Evolutionary conservation across 345 rosid genomes (phyloP).

Genomic region (Hibiscus mutabilis): DNA sequence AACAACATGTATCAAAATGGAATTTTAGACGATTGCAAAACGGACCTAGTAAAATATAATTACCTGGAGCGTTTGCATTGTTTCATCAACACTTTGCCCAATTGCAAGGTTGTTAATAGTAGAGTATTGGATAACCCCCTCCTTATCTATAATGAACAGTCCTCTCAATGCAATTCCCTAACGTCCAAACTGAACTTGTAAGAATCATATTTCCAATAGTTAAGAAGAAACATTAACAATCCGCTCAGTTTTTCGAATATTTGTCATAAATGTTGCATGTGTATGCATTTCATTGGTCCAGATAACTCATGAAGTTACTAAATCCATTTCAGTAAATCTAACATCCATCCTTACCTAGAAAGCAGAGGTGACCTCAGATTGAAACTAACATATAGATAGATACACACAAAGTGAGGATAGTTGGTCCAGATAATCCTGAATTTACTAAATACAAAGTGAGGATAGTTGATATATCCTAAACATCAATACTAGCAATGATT

Average conservation of each 20-base stretch:
- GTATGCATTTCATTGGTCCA: not conserved
- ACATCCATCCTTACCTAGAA: not conserved
- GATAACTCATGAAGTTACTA: not conserved
- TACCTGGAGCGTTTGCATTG: constrained; percentile 96
- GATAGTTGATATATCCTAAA: too few species aligned
- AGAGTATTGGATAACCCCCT: constrained; percentile 93
- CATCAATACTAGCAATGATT: too few species aligned
- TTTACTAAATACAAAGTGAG: too few species aligned
- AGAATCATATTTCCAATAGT: not conserved
- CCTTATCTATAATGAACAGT: constrained; percentile 96
- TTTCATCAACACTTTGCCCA: constrained; percentile 95
- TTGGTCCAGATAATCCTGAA: too few species aligned
- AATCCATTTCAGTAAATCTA: too few species aligned
- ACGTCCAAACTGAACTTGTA: constrained; percentile 9
- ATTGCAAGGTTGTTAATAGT: constrained; percentile 97
- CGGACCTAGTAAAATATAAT: not conserved
- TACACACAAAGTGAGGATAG: too few species aligned
- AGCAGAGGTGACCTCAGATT: not conserved
- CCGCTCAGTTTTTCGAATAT: not conserved
- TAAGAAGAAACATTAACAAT: too few species aligned
- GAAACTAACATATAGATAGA: not conserved
- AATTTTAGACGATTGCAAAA: not conserved
- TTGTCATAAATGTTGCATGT: not conserved
- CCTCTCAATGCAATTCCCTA: constrained; percentile 98
- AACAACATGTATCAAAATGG: not conserved